A percentile compares a stretch with the other conserved stretches of the same genome.
phyloP scores from a whole-genome alignment of 1,139 yeast species.

The Zygotorulaspora mrakii region DNA sequence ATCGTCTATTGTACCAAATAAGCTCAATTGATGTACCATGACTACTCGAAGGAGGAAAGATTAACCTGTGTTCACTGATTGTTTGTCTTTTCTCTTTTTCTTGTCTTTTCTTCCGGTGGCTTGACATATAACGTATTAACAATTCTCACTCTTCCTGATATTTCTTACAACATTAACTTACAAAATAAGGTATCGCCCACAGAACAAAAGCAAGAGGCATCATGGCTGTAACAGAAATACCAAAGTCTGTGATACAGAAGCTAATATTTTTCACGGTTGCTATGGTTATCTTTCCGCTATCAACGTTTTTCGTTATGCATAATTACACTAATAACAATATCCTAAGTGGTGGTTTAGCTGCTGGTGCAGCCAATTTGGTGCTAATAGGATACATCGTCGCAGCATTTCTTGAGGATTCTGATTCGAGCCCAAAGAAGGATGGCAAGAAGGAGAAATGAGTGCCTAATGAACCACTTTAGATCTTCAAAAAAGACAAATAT shows the following conservation, averaged over 20 bases:
- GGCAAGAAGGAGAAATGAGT: constrained; percentile 28
- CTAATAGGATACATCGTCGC: constrained; percentile 79
- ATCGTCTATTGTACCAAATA: constrained; percentile 35
- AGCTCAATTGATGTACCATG: constrained; percentile 42
- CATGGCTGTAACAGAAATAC: constrained; percentile 61
- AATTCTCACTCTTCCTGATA: not conserved
- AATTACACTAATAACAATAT: constrained; percentile 55
- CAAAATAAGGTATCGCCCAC: not conserved
- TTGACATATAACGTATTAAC: not conserved
- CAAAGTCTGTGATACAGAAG: constrained; percentile 51
- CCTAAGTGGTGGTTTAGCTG: constrained; percentile 86
- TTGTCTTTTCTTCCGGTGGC: not conserved
- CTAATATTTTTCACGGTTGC: constrained; percentile 83
- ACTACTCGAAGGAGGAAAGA: too few relatives aligned
- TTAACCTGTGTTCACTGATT: too few relatives aligned
- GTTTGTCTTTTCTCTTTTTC: not conserved
- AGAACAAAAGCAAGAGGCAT: constrained; percentile 9
- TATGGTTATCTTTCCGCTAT: constrained; percentile 77
- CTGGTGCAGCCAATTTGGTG: constrained; percentile 80
- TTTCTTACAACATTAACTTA: constrained; percentile 1
- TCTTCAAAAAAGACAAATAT: too few relatives aligned
- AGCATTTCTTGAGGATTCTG: constrained; percentile 80
- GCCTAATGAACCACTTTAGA: not conserved
- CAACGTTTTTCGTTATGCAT: constrained; percentile 66
- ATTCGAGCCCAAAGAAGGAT: constrained; percentile 38